Base-by-base conservation (phyloP, 2,329 filamentous ascomycete species). In the Colletotrichum sp. region DNA sequence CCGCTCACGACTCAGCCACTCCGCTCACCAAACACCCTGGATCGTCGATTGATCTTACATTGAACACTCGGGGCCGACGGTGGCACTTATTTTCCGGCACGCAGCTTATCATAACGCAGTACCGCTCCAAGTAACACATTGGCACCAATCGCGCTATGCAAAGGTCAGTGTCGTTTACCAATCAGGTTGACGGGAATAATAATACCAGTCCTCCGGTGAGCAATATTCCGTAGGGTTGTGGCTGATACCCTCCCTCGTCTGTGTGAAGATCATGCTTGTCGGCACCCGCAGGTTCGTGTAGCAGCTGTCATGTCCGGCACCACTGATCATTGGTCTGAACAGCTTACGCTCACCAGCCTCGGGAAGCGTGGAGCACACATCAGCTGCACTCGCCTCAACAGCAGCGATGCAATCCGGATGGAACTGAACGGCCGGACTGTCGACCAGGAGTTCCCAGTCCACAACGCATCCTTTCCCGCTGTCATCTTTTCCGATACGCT, bases 31-130 rank as follows among this genome's bases (percentile, higher is more conserved):
- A 43, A 1, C 0, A 3, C 8, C 16, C 2, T 9, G 8, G 14
- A 39, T 16, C 16, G 14, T 4, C 16, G 1, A 39, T 39, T 39
- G 16, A 39, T 39, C 36, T 18, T 0, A 39, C 0, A 18, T 18
- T 9, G 9, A 21, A 13, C 4, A 7, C n/a, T n/a, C 10, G 5
- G 18, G 10, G 43, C 18, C 0, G 43, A 48, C 1, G 5, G 3
- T 13, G 10, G n/a, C 10, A 2, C n/a, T 13, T 52, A 52, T 24
- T 52, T 13, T 21, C n/a, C 43, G 43, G 43, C 43, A 4, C 43
- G 43, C 12, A 52, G 10, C 4, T 52, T 52, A 21, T 52, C 43
- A 21, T 52, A 52, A 7, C 43, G 43, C 6, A 52, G 12, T 13
- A 52, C 43, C 12, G 43, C 43, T 7, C 43, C 43, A 13, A 52